phyloP scores from a whole-genome alignment of 805 yeast species.

The Groenewaldozyma salmanticensis region DNA sequence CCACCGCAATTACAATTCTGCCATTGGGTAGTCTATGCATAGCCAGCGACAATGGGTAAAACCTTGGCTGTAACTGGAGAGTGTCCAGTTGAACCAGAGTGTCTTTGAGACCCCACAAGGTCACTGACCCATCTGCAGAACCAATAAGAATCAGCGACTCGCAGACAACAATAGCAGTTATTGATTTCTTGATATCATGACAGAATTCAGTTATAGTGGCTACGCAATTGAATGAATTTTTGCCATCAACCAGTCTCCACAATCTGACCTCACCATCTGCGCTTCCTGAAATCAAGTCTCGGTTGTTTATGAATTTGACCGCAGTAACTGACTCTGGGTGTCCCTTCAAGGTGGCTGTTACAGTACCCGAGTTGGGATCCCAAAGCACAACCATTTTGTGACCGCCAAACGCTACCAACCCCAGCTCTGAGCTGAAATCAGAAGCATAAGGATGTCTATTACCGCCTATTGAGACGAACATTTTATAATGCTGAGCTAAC shows the following conservation, averaged over 20 bases:
- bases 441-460: slow-evolving; percentile 20
- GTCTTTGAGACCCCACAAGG: slow-evolving; percentile 36
- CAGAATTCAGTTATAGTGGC: slow-evolving; percentile 22
- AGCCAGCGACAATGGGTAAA: slow-evolving; percentile 23
- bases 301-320: slow-evolving; percentile 45
- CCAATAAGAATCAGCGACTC: slow-evolving; percentile 45
- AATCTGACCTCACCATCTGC: slow-evolving; percentile 56
- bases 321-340: slow-evolving; percentile 47
- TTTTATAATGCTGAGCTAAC: too few relatives aligned
- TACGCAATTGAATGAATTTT: slow-evolving; percentile 13
- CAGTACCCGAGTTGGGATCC: slow-evolving; percentile 11
- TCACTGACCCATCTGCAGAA: slow-evolving; percentile 50
- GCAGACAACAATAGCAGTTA: slow-evolving; percentile 43
- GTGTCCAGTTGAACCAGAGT: slow-evolving; percentile 9
- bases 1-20: slow-evolving; percentile 21
- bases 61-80: slow-evolving; percentile 14
- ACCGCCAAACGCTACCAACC: slow-evolving; percentile 18
- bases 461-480: slow-evolving; percentile 15
- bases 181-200: slow-evolving; percentile 38
- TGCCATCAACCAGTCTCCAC: slow-evolving; percentile 36
- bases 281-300: slow-evolving; percentile 47
- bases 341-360: slow-evolving; percentile 13
- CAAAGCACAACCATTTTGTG: slow-evolving; percentile 17
- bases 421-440: slow-evolving; percentile 10
- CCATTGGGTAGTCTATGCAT: slow-evolving; percentile 11